Evolutionary conservation across 345 rosid species (phyloP), one percentile per base, ranked within the genome.

Genomic region (Abelmoschus esculentus): DNA sequence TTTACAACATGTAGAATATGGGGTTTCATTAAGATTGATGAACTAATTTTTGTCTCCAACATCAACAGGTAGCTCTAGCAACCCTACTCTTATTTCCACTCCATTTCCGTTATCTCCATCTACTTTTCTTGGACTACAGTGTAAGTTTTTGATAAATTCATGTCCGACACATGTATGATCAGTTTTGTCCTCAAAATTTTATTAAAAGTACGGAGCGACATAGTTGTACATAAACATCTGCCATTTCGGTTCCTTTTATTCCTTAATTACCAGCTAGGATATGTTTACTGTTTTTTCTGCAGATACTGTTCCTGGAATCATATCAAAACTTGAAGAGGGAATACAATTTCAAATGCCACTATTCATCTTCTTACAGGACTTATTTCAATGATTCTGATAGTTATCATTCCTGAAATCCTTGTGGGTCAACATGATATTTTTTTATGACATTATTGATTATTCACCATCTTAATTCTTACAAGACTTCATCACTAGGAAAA

Each of bases 21-120:
- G 82, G 76, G 13, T 79, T 75, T 70, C 82, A 77, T 22, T 76
- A 72, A 65, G 71, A 65, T 60, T 73, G 44, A 73, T 72, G 57
- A 74, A 67, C 47, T 12, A 61, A 58, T 70, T 70, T 38, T 60
- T 63, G 66, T 58, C 66, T 31, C 44, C 62, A 63, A 58, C 54
- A 61, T 59, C 18, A 12, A 60, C 53, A 52, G 72, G 75, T 70
- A 73, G 61, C 32, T 40, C 67, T 19, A 40, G 32, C 52, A 42
- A 40, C 8, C 44, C 40, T 6, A 11, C 31, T 38, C 46, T 31
- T 62, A 4, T 36, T 61, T 36, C 6, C 28, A 5, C 28, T 36
- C 14, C 47, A 17, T 8, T 38, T 62, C 66, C 46, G 7, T 7
- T 38, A 38, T 38, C 42, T 38, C 7, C 42, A 7, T 38, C 42